phyloP scores from a whole-genome alignment of 306 rosid genomes.

The cucumber (Cucumis sativus) region Cucumber_9930_V3 NC_026659.2:15677501-15678000 shows the following conservation, averaged over 20 bases:
- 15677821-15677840: constrained; percentile 48
- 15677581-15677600: constrained; percentile 66
- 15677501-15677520: not conserved
- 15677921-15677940: constrained; percentile 62
- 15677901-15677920: constrained; percentile 50
- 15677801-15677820: constrained; percentile 32
- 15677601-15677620: constrained; percentile 45
- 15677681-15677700: not conserved
- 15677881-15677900: constrained; percentile 45
- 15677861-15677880: constrained; percentile 45
- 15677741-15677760: not conserved
- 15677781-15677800: not conserved
- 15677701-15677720: not conserved
- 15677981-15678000: constrained; percentile 54
- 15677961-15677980: constrained; percentile 49
- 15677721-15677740: not conserved
- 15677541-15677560: not conserved
- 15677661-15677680: constrained; percentile 56
- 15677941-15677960: constrained; percentile 36
- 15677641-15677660: constrained; percentile 71
- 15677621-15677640: constrained; percentile 76
- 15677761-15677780: not conserved
- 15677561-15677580: not conserved
- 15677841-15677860: constrained; percentile 46
- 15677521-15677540: not conserved